Base-by-base conservation (phyloP, 2,329 filamentous ascomycete genomes). In the Scytalidium sp. region DNA sequence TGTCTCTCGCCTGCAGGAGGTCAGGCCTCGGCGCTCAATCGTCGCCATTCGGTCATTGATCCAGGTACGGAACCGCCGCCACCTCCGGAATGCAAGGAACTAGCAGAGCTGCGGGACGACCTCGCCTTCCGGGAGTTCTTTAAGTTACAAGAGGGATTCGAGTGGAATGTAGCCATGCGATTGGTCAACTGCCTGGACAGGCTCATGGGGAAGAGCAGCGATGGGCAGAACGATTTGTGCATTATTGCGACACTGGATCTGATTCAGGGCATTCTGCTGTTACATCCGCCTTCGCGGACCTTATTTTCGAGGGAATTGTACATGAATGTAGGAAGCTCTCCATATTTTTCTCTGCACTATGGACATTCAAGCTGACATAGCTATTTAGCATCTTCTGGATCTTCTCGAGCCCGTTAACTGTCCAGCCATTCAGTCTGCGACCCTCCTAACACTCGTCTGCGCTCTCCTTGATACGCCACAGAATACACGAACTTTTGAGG, bases 111-210 rank as follows among this genome's bases (percentile, higher is more conserved):
- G 55, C 79, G 81, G 45, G 81, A 85, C 56, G 94, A 97, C 68
- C 90, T 88, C 19, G 93, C 92, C 19, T 97, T 97, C 66, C 79
- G 90, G 58, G 91, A 97, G 70, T 97, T 97, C 75, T 97, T 96
- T 75, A 90, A 96, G 67, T 69, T 97, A 57, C 94, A 99, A 69
- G 92, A 97, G 65, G 90, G 92, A 2, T 99, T 99, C 66, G 90
- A 97, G 73, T 97, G 91, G 88, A 99, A 99, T 72, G 90, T 97
- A 49, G 87, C 90, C 13, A 84, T 90, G 71, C 85, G 91, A 53
- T 78, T 97, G 53, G 85, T 96, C 54, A 84, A 85, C 47, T 95
- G 90, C 50, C 81, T 97, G 41, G 91, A 97, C 68, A 81, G 90
- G 50, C 79, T 97, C 44, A 79, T 97, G 63, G 90, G 90, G 41